Evolutionary conservation across 2,329 filamentous ascomycete genomes (phyloP), one percentile per base, ranked within the genome.

Genomic region (Furcasterigmium sp.): DNA sequence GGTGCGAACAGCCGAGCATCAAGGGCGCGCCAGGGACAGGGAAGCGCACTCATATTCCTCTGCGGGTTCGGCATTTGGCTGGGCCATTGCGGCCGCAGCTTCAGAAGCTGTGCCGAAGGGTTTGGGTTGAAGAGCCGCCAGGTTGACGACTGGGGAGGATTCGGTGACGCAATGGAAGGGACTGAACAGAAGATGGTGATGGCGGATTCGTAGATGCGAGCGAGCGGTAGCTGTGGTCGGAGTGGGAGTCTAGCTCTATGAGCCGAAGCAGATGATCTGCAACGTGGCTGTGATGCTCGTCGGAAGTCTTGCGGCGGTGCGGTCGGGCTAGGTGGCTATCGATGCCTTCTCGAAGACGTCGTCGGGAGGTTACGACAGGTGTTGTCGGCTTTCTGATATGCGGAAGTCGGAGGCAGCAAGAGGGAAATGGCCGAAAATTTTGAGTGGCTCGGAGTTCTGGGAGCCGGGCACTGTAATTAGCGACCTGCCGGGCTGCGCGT

Each of bases 11-110:
- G 17, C 19, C 25, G 23, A 37, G 23, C 44, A 36, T 17, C 25
- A 41, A 29, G 21, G 14, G 23, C 32, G n/a, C n/a, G 23, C 23
- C 11, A 11, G 23, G 23, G 23, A 11, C 23, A 11, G 34, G 25
- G 39, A 39, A 11, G 15, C 78, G 60, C 72, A 84, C 80, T 84
- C 80, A 63, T 83, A 84, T 55, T 84, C 80, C 63, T 82, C 79
- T 57, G 69, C 72, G 53, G 73, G 71, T 66, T 80, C 78, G 69
- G 73, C 74, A 72, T 68, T 76, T 66, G 78, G 78, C 76, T 81
- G 78, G 76, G 79, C 78, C 80, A 84, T 84, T 63, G 73, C 72
- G 76, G 78, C 80, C 77, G 75, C 78, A 76, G 76, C 80, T 73
- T 72, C 72, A 69, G 77, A 72, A 70, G 76, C 77, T 73, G 73